Evolutionary conservation across 2,329 filamentous ascomycete genomes (phyloP), one percentile per base, ranked within the genome.

Genomic region (Triangularia setosa): DNA sequence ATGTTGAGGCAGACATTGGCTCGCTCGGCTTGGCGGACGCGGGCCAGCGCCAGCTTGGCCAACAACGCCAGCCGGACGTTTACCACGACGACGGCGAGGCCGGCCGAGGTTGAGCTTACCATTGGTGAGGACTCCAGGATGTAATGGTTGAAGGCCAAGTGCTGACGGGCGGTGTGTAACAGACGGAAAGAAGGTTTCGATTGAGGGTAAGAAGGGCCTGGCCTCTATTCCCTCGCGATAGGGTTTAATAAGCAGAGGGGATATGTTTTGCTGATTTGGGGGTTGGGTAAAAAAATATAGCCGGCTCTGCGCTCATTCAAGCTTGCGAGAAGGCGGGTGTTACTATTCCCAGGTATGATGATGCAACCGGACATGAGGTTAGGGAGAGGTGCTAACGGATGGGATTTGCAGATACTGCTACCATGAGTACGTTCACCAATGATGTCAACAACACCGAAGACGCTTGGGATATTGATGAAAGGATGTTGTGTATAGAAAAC

Each of bases 151-250:
- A 58, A 27, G 61, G 59, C 11, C 11, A 40, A n/a, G 48, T 68
- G 54, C 68, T 66, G 67, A 69, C 66, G 18, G 64, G 21, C n/a
- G 33, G 14, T 2, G 24, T 24, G 7, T 55, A 71, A 54, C 76
- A 93, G 94, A 99, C 87, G 95, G 94, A 77, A 97, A 97, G 84
- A 96, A 97, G 81, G 90, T 99, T 63, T 97, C 93, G 68, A 93
- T 99, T 78, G 93, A 97, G 70, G 71, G 71, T 72, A 61, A 67
- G 69, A 35, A 64, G 23, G 27, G 33, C 57, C 14, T 12, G n/a
- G 35, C 35, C n/a, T 53, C 30, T 57, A 52, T 62, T 33, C 35
- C 54, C 55, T 24, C 52, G 21, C 52, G 52, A 55, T 55, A 73
- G 62, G 66, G 28, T 58, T 62, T 68, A 52, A 58, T 64, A 62